Conservation (phyloP, 2,329 filamentous ascomycete genomes). For the Diaporthe ampelina region DNA sequence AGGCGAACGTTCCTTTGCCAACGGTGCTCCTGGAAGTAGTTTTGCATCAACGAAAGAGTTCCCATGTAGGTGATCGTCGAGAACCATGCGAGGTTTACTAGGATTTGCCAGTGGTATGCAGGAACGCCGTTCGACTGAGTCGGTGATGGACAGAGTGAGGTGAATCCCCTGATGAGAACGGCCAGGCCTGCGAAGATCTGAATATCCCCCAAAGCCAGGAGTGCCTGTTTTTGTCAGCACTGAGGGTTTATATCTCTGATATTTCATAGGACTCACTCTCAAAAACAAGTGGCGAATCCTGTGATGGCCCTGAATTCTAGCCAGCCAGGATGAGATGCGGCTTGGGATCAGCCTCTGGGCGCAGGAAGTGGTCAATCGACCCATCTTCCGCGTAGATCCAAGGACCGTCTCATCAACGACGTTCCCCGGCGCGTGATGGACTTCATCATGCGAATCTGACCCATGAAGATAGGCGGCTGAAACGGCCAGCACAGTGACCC, state of each 20-base stretch:
- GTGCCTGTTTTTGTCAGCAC: neutral
- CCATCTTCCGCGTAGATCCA: neutral
- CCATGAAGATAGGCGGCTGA: neutral
- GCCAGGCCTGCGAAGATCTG: conserved; percentile 8
- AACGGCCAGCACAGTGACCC: neutral
- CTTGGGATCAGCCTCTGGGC: neutral
- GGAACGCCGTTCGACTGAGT: neutral
- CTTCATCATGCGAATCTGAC: neutral
- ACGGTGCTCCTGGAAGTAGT: neutral
- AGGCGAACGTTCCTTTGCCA: conserved; percentile 3
- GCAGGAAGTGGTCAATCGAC: neutral
- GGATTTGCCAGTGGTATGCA: neutral
- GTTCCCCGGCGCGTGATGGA: neutral
- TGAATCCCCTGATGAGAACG: neutral
- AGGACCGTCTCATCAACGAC: conserved; percentile 2
- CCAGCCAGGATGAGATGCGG: neutral
- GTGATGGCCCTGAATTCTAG: neutral
- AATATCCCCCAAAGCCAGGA: neutral
- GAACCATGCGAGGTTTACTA: neutral
- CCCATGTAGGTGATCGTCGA: neutral
- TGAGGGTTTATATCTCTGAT: neutral
- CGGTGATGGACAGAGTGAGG: conserved; percentile 5
- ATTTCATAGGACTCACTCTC: neutral
- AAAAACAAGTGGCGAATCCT: neutral
- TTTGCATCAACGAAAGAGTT: neutral